Evolutionary conservation across 169 alveolate genomes (phyloP).

Genomic region (Plasmodium inui): DNA sequence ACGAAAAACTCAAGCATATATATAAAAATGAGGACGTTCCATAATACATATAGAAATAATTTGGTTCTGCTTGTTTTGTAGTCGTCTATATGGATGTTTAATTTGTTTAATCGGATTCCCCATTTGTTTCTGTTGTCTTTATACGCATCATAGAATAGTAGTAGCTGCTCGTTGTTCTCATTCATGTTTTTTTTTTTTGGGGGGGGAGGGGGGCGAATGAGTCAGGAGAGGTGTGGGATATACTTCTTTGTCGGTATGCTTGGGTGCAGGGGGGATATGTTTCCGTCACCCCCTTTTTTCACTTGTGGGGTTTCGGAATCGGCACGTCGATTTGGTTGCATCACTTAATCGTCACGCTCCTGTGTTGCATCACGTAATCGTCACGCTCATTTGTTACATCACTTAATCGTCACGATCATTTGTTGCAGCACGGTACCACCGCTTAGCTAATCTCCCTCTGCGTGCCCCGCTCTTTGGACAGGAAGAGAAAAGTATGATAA

Average conservation of each 20-base stretch:
- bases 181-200: slow-evolving; percentile 28
- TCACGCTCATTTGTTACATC: background rate
- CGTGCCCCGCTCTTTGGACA: background rate
- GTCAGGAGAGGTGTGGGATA: background rate
- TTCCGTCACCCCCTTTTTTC: too few relatives aligned
- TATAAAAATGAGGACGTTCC: slow-evolving; percentile 38
- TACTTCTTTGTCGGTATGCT: background rate
- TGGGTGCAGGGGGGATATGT: background rate
- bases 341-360: background rate
- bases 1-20: slow-evolving; percentile 36
- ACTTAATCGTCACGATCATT: background rate
- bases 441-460: background rate
- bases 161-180: slow-evolving; percentile 1
- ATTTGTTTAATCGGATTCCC: slow-evolving; percentile 31
- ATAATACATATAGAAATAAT: slow-evolving; percentile 36
- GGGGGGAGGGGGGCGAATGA: background rate
- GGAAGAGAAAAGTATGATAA: background rate
- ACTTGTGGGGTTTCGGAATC: too few relatives aligned
- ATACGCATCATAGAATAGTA: slow-evolving; percentile 31
- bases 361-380: background rate
- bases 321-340: too few relatives aligned
- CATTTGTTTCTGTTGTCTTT: slow-evolving; percentile 62
- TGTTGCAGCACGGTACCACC: background rate
- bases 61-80: slow-evolving; percentile 44
- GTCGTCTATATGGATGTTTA: slow-evolving; percentile 39